Evolutionary conservation across 2,329 filamentous ascomycete genomes (phyloP), one percentile per base, ranked within the genome.

Genomic region (Leptosphaerulina australis): DNA sequence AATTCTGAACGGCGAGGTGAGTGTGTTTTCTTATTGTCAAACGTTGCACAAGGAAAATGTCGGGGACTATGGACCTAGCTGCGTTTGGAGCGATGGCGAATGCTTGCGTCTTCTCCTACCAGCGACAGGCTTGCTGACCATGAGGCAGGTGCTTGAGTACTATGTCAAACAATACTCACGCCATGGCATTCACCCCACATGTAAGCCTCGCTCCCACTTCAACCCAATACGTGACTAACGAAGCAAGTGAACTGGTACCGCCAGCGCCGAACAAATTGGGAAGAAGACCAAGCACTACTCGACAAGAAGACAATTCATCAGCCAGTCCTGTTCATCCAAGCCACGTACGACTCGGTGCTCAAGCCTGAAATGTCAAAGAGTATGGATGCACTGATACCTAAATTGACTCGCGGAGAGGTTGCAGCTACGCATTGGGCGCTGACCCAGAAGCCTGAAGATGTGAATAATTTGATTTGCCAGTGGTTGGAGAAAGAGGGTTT

Each of bases 191-290:
- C 83, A 86, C 58, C 91, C 91, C 0, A 90, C 91, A 12, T 77
- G 81, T 81, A 77, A 72, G 77, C 7, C 34, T 12, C 25, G 29
- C 25, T n/a, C 26, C 21, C 35, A 20, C 2, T 25, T n/a, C 25
- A 21, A 4, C 26, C 25, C 22, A 26, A 44, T 33, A 24, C 30
- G 30, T 51, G 34, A 37, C 62, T 67, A 38, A 66, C 36, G 5
- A 28, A 17, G 17, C 38, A 38, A 81, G 79, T 91, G 53, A 94
- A 92, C 74, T 97, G 91, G 90, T 99, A 99, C 76, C 85, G 91
- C 33, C 88, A 83, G 2, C 79, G 83, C 15, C 77, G 83, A 70
- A 72, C 87, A 56, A 96, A 96, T 73, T 88, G 80, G 68, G 82
- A 90, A 30, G 90, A 97, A 56, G 94, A 97, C 52, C 69, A 75